Conservation (phyloP, 345 rosid genomes). For the Syzygium grande region DNA sequence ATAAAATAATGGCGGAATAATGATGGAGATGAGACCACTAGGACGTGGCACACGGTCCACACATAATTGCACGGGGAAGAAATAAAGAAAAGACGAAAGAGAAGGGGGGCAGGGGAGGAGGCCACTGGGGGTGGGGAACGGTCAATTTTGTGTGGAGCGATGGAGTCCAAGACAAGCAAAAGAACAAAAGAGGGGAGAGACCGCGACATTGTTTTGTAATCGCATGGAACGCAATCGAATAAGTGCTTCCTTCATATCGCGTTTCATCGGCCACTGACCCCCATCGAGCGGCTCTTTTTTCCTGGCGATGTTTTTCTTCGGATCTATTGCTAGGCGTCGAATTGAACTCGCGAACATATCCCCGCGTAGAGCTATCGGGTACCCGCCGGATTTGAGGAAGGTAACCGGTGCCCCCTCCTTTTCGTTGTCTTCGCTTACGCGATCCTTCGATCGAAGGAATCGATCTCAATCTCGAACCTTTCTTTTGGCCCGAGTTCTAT, state of each 20-base stretch:
- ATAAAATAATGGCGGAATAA: neutral
- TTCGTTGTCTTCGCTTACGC: neutral
- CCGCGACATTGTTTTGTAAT: neutral
- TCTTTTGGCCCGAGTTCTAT: neutral
- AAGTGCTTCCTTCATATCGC: no score
- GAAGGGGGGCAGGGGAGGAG: neutral
- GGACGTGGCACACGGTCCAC: neutral
- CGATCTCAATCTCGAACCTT: neutral
- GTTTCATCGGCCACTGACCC: neutral
- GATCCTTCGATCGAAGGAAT: neutral
- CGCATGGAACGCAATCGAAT: neutral
- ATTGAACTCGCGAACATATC: neutral
- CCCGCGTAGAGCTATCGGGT: no score
- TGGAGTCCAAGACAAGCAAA: neutral
- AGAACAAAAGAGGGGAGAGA: neutral
- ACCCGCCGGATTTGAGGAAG: accelerated
- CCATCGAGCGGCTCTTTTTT: neutral
- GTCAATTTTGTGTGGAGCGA: neutral
- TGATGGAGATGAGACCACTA: neutral
- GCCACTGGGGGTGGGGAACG: neutral
- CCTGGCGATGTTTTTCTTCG: accelerated
- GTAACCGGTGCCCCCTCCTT: accelerated
- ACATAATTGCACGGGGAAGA: neutral
- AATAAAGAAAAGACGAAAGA: neutral
- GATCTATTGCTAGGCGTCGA: neutral